Evolutionary conservation across 2,329 filamentous ascomycete genomes (phyloP).

Genomic region (Paecilomyces dactylethromorphus): DNA sequence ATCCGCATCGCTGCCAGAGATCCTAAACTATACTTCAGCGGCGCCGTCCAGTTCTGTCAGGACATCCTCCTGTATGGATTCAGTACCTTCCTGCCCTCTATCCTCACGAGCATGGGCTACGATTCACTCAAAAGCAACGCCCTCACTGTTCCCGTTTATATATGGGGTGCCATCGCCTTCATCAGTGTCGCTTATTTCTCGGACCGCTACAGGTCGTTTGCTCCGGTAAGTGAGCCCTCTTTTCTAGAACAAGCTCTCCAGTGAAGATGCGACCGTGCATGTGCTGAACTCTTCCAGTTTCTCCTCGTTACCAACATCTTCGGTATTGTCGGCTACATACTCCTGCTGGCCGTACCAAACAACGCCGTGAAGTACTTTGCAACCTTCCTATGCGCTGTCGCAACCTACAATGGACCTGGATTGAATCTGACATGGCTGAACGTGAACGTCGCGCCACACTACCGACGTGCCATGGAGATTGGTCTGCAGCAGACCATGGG

Average conservation of each 20-base stretch:
- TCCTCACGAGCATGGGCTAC: constrained; percentile 49
- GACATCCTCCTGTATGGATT: constrained; percentile 52
- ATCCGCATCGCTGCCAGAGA: constrained; percentile 43
- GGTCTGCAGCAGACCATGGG: constrained; percentile 43
- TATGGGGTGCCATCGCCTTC: constrained; percentile 43
- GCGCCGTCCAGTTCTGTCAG: constrained; percentile 46
- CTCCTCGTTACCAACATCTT: constrained; percentile 34
- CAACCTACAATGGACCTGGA: constrained; percentile 44
- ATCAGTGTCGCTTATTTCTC: constrained; percentile 41
- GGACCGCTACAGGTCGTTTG: constrained; percentile 33
- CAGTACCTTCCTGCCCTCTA: constrained; percentile 52
- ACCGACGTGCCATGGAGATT: constrained; percentile 42
- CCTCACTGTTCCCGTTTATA: constrained; percentile 52
- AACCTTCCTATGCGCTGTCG: constrained; percentile 43
- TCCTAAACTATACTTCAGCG: constrained; percentile 47
- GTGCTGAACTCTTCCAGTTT: constrained; percentile 17
- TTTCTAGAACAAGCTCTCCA: not conserved
- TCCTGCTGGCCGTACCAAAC: constrained; percentile 43
- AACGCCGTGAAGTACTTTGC: constrained; percentile 46
- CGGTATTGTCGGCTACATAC: constrained; percentile 44
- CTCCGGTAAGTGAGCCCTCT: constrained; percentile 13
- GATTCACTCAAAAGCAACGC: constrained; percentile 46
- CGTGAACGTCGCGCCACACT: constrained; percentile 43
- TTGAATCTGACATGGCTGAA: constrained; percentile 43
- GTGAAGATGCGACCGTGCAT: not conserved